phyloP scores from a whole-genome alignment of 345 rosid genomes.

The Acer negundo region DNA sequence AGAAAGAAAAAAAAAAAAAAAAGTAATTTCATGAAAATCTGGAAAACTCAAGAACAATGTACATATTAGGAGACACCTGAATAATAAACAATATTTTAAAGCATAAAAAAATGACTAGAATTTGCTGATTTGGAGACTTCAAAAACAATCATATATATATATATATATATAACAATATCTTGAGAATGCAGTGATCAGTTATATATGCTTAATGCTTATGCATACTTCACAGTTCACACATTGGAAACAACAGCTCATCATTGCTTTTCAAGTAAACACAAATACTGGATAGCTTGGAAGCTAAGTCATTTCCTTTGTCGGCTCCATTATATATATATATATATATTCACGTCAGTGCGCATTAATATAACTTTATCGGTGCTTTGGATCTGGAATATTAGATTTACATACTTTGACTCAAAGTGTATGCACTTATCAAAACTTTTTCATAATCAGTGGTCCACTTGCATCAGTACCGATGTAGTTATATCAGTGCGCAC shows the following conservation, averaged over 20 bases:
- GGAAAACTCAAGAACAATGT: neutral
- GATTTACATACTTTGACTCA: too few species aligned
- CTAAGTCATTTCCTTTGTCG: neutral
- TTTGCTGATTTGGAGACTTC: neutral
- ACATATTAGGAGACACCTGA: neutral
- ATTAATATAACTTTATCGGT: too few species aligned
- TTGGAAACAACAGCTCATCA: slow-evolving; percentile 15
- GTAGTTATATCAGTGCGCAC: too few species aligned
- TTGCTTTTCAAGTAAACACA: neutral
- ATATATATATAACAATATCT: neutral
- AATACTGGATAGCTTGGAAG: neutral
- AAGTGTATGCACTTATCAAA: too few species aligned
- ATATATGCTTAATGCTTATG: neutral
- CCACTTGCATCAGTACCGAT: too few species aligned
- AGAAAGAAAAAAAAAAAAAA: neutral
- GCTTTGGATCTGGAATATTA: too few species aligned
- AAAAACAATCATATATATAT: too few species aligned
- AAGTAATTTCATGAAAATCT: neutral
- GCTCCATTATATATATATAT: neutral
- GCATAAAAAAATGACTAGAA: neutral
- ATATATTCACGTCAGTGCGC: too few species aligned
- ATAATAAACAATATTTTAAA: neutral
- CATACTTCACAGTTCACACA: neutral
- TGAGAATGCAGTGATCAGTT: neutral
- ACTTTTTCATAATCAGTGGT: too few species aligned